These are phyloP conservation scores for Xerocomus brunneocitrinus DNA, from an alignment of 768 basidiomycete species.

Conservation along the genomic window DNA sequence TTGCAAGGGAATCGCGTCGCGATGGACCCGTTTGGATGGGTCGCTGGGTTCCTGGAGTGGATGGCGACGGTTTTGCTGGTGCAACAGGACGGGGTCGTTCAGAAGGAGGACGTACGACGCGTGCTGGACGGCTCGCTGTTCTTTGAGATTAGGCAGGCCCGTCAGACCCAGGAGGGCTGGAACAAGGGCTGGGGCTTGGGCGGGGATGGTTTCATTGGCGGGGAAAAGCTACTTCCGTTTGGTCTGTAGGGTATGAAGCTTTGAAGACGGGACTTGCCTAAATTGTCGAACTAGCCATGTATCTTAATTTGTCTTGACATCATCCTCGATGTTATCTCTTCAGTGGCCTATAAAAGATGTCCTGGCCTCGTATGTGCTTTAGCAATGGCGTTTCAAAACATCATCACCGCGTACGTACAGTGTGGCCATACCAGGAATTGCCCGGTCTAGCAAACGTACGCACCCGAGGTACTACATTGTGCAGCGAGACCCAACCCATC, in stretches of 20 bases:
- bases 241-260: constrained; percentile 11
- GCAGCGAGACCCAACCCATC: neutral
- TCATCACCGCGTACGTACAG: no score
- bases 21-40: constrained; percentile 36
- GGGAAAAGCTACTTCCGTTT: constrained; percentile 28
- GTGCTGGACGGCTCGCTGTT: constrained; percentile 40
- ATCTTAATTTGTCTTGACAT: constrained; percentile 2
- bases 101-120: constrained; percentile 39
- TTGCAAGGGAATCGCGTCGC: constrained; percentile 29
- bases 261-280: constrained; percentile 1
- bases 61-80: constrained; percentile 35
- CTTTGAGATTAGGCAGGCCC: constrained; percentile 29
- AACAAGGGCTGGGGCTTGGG: constrained; percentile 29
- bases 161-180: constrained; percentile 20
- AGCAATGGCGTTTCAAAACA: neutral
- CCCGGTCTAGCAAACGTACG: constrained; percentile 6
- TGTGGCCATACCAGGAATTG: no score
- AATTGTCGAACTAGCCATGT: neutral
- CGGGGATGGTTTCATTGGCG: constrained; percentile 30
- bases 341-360: neutral
- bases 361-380: neutral
- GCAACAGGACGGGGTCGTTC: constrained; percentile 36
- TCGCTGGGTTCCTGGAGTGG: constrained; percentile 37
- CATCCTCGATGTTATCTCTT: neutral
- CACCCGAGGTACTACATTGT: neutral